Percentiles rank a stretch among this genome's conserved stretches.
phyloP scores from a whole-genome alignment of 192 early-diverging fungal genomes.

The Lunasporangiospora selenospora region DNA sequence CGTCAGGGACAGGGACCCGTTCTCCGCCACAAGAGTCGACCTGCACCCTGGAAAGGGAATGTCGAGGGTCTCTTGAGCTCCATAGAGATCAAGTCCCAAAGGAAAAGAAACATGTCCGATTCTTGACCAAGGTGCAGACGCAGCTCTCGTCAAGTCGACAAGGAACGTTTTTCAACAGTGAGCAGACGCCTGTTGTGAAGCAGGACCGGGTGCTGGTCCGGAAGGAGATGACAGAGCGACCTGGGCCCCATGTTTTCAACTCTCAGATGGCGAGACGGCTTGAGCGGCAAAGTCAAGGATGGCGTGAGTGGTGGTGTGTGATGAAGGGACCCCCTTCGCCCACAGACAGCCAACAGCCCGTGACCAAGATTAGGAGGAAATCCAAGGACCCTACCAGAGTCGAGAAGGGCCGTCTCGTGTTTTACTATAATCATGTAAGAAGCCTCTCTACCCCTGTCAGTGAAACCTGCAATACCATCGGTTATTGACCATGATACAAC shows the following conservation, averaged over 20 bases:
- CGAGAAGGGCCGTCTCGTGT: constrained; percentile 42
- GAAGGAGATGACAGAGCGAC: constrained; percentile 30
- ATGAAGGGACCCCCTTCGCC: constrained; percentile 22
- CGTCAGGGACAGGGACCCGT: no score
- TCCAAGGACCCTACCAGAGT: background rate
- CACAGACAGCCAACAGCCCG: background rate
- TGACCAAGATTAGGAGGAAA: constrained; percentile 21
- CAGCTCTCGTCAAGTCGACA: constrained; percentile 21
- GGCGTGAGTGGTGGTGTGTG: constrained; percentile 47
- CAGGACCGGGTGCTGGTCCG: constrained; percentile 40
- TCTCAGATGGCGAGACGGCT: constrained; percentile 21
- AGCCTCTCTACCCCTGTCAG: no score
- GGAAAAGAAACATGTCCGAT: constrained; percentile 30
- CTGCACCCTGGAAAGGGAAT: constrained; percentile 28
- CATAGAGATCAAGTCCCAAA: background rate
- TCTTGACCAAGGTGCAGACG: constrained; percentile 37
- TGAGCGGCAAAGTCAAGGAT: constrained; percentile 32
- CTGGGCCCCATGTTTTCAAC: constrained; percentile 41
- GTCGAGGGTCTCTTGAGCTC: background rate
- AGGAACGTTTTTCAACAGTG: constrained; percentile 3
- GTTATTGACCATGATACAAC: no score
- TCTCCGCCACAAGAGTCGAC: constrained; percentile 2
- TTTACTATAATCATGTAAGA: constrained; percentile 45
- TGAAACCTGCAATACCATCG: no score
- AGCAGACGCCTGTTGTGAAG: constrained; percentile 26